phyloP scores from a whole-genome alignment of 73 alveolate species.

The Stentor roeselii region DNA sequence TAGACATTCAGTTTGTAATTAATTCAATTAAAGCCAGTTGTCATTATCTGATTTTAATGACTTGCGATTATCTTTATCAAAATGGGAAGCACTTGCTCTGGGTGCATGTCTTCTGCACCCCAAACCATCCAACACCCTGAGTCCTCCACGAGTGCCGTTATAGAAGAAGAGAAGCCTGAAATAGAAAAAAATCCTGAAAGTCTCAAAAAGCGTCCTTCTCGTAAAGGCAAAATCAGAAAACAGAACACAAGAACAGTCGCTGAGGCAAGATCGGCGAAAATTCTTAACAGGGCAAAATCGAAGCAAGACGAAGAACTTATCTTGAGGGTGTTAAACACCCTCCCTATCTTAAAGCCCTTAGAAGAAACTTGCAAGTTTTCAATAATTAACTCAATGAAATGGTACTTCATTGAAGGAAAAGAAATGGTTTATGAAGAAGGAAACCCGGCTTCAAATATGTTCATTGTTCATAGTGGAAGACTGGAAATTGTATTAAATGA shows the following conservation, averaged over 20 bases:
- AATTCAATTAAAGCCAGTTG: too few relatives aligned
- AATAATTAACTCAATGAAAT: neutral
- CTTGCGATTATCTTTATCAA: neutral
- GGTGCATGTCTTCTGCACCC: neutral
- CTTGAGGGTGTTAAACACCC: neutral
- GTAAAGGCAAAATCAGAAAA: neutral
- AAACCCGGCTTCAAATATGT: neutral
- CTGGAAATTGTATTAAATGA: neutral
- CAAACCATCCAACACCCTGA: neutral
- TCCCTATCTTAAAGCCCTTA: neutral
- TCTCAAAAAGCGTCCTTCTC: neutral
- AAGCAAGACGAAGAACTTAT: neutral
- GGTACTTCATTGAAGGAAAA: neutral
- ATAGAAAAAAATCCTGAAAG: neutral
- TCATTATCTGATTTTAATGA: too few relatives aligned
- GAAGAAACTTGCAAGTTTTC: neutral
- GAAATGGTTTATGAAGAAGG: neutral
- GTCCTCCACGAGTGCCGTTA: neutral
- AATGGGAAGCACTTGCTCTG: slow-evolving; percentile 1
- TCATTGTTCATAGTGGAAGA: neutral
- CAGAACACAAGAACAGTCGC: neutral
- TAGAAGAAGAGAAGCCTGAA: neutral
- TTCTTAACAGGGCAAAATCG: neutral
- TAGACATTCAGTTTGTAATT: neutral
- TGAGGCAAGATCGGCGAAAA: neutral